Base-by-base conservation (phyloP, 352 stramenopile species). In the Aphanomyces cochlioides region DNA sequence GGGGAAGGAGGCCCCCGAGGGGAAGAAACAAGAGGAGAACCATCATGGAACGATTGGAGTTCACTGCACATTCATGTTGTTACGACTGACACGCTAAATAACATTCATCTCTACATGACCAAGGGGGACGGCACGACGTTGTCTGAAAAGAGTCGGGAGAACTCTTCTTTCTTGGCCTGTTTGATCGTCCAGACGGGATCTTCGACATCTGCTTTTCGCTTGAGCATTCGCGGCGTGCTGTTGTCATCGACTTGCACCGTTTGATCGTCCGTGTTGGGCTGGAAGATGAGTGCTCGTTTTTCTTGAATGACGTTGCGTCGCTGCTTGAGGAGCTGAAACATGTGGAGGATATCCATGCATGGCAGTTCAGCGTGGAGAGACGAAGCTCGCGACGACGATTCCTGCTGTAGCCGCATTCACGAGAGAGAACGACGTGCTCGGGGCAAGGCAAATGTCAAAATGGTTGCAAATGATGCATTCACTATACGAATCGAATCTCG, bases 401-500 rank as follows among this genome's bases (percentile, higher is more conserved):
- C 10, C 1, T 50, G 43, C 17, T n/a, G 43, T 50, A 12, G 43
- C 17, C 43, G 43, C 10, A 50, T n/a, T 50, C 43, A n/a, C 10
- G 2, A 50, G 43, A n/a, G 43, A n/a, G 43, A 50, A n/a, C 43
- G 43, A n/a, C 43, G 43, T 50, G 43, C 1, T n/a, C 43, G 43
- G 17, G 10, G 17, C 10, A 50, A 50, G 10, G 17, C 10, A 50
- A 50, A 50, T 50, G 43, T n/a, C 43, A 50, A 28, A 28, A 28
- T 28, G 28, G 28, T 28, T 50, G 43, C 2, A n/a, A 12, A n/a
- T 12, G 43, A 50, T n/a, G 17, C 10, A n/a, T 50, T 50, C 43
- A 61, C 17, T 13, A 61, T 41, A 37, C 28, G 5, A 61, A 61
- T 61, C 54, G 54, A 61, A 61, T 61, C 54, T 61, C 54, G 37